Percentiles rank a stretch among this genome's conserved stretches.
Evolutionary conservation across 495 filamentous ascomycete genomes (phyloP).

Genomic region (Podospora comata): DNA sequence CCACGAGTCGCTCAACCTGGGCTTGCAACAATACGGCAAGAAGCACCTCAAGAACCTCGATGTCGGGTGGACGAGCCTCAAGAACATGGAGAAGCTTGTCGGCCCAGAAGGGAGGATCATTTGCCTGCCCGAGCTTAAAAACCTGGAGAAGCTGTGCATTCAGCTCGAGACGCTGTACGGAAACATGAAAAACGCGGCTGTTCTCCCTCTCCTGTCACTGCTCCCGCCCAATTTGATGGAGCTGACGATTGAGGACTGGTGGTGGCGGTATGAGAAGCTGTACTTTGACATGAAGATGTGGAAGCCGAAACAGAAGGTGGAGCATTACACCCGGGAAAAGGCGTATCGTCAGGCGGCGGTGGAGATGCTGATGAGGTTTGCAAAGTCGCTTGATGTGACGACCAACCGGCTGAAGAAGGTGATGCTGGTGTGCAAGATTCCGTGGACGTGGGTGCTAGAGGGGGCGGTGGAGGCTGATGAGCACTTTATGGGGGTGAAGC

Average conservation of each 20-base stretch:
- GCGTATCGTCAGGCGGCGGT: conserved; percentile 26
- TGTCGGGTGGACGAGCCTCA: conserved; percentile 27
- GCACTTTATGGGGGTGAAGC: conserved; percentile 26
- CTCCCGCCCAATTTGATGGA: conserved; percentile 34
- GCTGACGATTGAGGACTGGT: conserved; percentile 35
- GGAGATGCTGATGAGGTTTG: conserved; percentile 25
- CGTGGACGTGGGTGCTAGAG: conserved; percentile 31
- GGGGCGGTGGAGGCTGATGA: conserved; percentile 21
- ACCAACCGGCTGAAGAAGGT: conserved; percentile 25
- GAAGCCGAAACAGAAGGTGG: conserved; percentile 18
- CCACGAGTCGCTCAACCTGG: conserved; percentile 29
- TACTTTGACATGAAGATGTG: conserved; percentile 23
- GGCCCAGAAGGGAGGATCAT: conserved; percentile 31
- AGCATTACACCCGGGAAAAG: conserved; percentile 23
- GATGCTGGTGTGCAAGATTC: conserved; percentile 26
- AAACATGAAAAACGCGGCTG: conserved; percentile 4
- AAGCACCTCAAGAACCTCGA: conserved; percentile 31
- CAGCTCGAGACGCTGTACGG: conserved; percentile 32
- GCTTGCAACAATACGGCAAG: conserved; percentile 21
- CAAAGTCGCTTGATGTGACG: conserved; percentile 14
- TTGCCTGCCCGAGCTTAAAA: conserved; percentile 19
- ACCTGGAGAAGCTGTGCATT: conserved; percentile 29
- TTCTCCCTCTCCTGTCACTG: conserved; percentile 24
- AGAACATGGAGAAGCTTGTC: conserved; percentile 21
- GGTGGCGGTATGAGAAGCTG: conserved; percentile 27